phyloP scores from a whole-genome alignment of 164 flowering plant species.

The Hamamelis virginiana region DNA sequence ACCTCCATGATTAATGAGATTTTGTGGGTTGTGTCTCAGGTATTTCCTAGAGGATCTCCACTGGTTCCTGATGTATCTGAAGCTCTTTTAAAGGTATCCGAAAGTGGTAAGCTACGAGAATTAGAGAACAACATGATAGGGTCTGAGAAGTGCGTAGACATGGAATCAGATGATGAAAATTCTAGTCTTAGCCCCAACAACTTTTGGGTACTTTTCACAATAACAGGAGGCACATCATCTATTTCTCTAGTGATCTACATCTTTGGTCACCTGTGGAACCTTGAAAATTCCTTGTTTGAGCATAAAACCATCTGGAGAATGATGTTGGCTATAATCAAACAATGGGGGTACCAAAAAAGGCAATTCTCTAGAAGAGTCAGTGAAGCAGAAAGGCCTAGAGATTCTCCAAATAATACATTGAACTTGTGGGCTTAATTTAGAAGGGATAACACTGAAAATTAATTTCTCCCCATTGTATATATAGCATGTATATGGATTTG shows the following conservation, averaged over 20 bases:
- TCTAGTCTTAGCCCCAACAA: slow-evolving; percentile 16
- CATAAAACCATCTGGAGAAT: slow-evolving; percentile 6
- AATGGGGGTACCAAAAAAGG: slow-evolving; percentile 2
- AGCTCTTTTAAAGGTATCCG: slow-evolving; percentile 25
- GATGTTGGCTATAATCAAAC: slow-evolving; percentile 10
- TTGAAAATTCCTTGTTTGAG: neutral
- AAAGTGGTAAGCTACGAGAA: slow-evolving; percentile 19
- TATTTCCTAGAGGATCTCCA: slow-evolving; percentile 34
- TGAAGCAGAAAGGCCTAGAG: neutral
- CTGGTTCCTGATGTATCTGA: slow-evolving; percentile 24
- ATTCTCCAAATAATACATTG: neutral
- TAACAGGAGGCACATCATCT: slow-evolving; percentile 22
- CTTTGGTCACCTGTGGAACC: neutral
- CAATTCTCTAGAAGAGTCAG: slow-evolving; percentile 5
- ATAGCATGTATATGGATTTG: too few relatives aligned
- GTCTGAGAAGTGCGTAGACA: slow-evolving; percentile 12
- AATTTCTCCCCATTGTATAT: too few relatives aligned
- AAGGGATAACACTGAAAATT: too few relatives aligned
- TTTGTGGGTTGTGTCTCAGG: slow-evolving; percentile 17
- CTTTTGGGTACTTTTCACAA: slow-evolving; percentile 21
- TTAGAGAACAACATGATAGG: slow-evolving; percentile 19
- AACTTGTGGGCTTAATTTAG: too few relatives aligned
- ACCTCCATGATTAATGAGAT: too few relatives aligned
- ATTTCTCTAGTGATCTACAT: slow-evolving; percentile 3
- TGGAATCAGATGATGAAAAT: slow-evolving; percentile 6